Percentiles rank a stretch among this genome's conserved stretches.
Conservation (phyloP, 1,284 basidiomycete genomes). For the Melanopsichium pennsylvanicum region DNA sequence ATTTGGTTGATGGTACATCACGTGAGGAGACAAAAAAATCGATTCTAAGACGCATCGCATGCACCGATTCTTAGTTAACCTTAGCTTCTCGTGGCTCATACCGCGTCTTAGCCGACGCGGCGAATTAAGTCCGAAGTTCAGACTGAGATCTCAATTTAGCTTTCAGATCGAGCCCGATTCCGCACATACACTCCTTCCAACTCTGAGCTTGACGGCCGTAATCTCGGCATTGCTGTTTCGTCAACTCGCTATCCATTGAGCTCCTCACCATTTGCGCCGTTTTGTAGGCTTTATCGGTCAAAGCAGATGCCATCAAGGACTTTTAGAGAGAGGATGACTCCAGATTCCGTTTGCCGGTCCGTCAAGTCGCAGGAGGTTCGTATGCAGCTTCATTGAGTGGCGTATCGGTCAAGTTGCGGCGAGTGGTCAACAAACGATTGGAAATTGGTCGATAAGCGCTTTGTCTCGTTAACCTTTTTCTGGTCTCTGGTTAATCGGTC, state of each 20-base stretch:
- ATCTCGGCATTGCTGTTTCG: background rate
- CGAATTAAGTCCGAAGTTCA: slow-evolving; percentile 12
- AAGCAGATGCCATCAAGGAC: no score
- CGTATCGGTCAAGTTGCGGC: background rate
- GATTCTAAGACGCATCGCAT: background rate
- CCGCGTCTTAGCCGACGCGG: background rate
- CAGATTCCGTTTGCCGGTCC: background rate
- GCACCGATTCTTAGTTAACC: background rate
- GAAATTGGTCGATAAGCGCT: background rate
- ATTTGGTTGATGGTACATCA: no score
- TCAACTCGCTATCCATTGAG: background rate
- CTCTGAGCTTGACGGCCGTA: slow-evolving; percentile 1
- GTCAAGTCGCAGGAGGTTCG: slow-evolving; percentile 14
- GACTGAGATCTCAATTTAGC: slow-evolving; percentile 5
- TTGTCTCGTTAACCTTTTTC: no score
- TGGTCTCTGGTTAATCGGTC: no score
- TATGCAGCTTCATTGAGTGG: slow-evolving; percentile 9
- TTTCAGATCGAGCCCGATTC: background rate
- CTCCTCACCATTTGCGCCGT: background rate
- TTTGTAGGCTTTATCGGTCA: background rate
- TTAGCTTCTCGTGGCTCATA: no score
- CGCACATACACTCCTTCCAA: background rate
- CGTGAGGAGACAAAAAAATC: no score
- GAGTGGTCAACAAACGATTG: background rate
- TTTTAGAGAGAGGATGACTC: no score